phyloP scores from a whole-genome alignment of 1,284 basidiomycete species.

The Tilletiaria anomala region DNA sequence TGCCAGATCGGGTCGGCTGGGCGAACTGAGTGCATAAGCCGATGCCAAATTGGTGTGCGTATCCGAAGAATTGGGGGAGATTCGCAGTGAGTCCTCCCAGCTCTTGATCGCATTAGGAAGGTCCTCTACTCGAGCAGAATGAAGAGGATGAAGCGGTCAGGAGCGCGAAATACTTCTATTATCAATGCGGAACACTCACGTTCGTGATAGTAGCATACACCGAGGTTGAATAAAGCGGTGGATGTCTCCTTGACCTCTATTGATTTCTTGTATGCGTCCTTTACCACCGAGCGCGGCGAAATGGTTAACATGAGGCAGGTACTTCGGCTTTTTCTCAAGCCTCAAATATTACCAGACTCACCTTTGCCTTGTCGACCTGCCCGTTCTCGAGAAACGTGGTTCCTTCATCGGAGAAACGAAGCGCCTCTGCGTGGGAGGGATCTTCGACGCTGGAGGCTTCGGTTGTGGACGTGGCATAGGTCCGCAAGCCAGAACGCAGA shows the following conservation, averaged over 20 bases:
- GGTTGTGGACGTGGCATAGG: too few species aligned
- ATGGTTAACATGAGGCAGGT: too few species aligned
- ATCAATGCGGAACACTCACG: too few species aligned
- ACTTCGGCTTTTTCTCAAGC: too few species aligned
- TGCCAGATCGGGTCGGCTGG: constrained; percentile 73
- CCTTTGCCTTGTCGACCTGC: constrained; percentile 63
- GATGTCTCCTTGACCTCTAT: constrained; percentile 65
- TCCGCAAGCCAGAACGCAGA: too few species aligned
- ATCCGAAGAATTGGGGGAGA: constrained; percentile 77
- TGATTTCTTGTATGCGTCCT: constrained; percentile 61
- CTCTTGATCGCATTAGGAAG: constrained; percentile 21
- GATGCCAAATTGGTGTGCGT: constrained; percentile 87
- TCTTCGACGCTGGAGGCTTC: constrained; percentile 64
- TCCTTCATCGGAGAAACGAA: constrained; percentile 68
- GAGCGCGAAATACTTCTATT: too few species aligned
- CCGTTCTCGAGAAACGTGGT: constrained; percentile 78
- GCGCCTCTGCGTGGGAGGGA: constrained; percentile 66
- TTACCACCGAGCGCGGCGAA: too few species aligned
- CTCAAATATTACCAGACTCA: constrained; percentile 2
- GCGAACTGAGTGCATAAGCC: constrained; percentile 76
- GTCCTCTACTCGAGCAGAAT: too few species aligned
- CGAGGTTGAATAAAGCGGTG: constrained; percentile 71
- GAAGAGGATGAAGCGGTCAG: too few species aligned
- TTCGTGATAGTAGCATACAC: too few species aligned
- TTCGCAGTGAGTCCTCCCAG: constrained; percentile 38